Evolutionary conservation across 2,329 filamentous ascomycete genomes (phyloP), one percentile per base, ranked within the genome.

Genomic region (Colletotrichum truncatum): DNA sequence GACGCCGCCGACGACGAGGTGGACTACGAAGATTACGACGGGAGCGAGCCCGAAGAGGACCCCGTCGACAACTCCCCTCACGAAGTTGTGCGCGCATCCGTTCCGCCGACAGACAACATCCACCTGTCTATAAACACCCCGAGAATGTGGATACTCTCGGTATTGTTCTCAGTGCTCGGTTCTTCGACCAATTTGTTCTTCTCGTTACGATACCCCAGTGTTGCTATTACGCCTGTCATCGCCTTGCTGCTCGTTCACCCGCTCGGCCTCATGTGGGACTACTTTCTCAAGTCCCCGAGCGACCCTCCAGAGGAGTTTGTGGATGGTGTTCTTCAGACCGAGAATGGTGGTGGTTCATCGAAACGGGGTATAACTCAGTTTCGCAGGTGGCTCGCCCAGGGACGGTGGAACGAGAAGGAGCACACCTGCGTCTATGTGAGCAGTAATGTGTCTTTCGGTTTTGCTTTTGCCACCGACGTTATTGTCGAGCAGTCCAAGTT

Each of bases 401-500:
- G 93, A 3, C 84, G 81, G 34, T 96, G 93, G 93, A 96, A 96
- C 73, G 90, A 94, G 74, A 96, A 96, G 75, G 93, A 96, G 75
- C 93, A 96, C 76, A 92, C 91, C 41, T 96, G 93, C 74, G 92
- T 96, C 54, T 96, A 96, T 71, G 93, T 96, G 71, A 93, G 91
- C 82, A 95, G 92, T 79, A 96, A 96, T 74, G 92, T 96, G 41
- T 93, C 93, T 18, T 96, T 96, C 75, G 93, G 93, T 2, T 96
- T 96, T 77, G 93, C 93, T 25, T 96, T 96, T 78, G 93, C 93
- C 7, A 96, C 93, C 26, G 93, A 96, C 80, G 91, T 96, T 64
- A 96, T 97, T 70, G 92, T 97, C 56, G 93, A 97, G 76, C 93
- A 97, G 80, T 93, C 92, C 25, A 89, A 93, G 67, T 97, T 97